A percentile compares a stretch with the other conserved stretches of the same genome.
These are phyloP conservation scores for Talaromyces sp. DNA, from an alignment of 2,329 filamentous ascomycete genomes.

Conservation along the genomic window DNA sequence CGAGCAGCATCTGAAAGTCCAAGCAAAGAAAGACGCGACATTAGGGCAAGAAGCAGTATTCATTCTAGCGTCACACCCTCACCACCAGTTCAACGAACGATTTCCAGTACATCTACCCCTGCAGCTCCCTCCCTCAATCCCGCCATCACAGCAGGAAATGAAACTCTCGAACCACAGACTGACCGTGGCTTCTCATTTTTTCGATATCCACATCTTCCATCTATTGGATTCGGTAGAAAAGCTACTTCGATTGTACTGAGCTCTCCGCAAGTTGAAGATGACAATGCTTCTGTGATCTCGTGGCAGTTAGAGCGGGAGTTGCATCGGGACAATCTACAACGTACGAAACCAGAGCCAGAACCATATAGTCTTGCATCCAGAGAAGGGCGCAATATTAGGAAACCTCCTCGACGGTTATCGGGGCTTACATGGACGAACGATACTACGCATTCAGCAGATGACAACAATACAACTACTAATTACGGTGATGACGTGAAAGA, in stretches of 20 bases:
- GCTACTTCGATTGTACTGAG: slow-evolving; percentile 17
- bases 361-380: slow-evolving; percentile 19
- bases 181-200: slow-evolving; percentile 14
- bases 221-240: slow-evolving; percentile 1
- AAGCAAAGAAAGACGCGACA: slow-evolving; percentile 11
- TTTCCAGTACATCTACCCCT: slow-evolving; percentile 26
- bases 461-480: slow-evolving; percentile 19
- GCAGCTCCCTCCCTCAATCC: slow-evolving; percentile 25
- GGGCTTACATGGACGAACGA: slow-evolving; percentile 13
- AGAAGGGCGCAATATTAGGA: slow-evolving; percentile 31
- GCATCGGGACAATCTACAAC: slow-evolving; percentile 32
- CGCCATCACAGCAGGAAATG: slow-evolving; percentile 10
- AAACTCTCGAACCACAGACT: slow-evolving; percentile 2
- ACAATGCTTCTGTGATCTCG: slow-evolving; percentile 28
- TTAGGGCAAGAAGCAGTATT: not conserved
- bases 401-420: slow-evolving; percentile 30
- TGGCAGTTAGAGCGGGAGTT: slow-evolving; percentile 34
- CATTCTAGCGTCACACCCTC: slow-evolving; percentile 25
- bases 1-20: slow-evolving; percentile 22
- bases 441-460: not conserved
- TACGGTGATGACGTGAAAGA: slow-evolving; percentile 22
- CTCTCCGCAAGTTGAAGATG: slow-evolving; percentile 21
- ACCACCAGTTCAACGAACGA: slow-evolving; percentile 29
- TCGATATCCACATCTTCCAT: slow-evolving; percentile 11
- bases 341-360: slow-evolving; percentile 26